A percentile compares a stretch with the other conserved stretches of the same genome.
Evolutionary conservation across 2,329 filamentous ascomycete genomes (phyloP).

Genomic region (Fusarium stilboides): DNA sequence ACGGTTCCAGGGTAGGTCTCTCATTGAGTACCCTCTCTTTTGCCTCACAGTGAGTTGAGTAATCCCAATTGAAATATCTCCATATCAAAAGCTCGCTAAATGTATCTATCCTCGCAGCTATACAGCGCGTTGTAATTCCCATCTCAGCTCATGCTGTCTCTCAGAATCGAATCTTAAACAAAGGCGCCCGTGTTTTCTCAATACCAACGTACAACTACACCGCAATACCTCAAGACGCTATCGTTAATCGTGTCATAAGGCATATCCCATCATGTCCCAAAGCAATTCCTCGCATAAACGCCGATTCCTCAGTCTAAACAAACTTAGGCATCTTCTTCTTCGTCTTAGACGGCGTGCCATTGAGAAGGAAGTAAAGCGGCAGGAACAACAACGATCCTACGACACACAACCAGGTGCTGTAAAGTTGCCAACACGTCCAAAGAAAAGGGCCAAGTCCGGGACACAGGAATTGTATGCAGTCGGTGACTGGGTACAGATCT

Average conservation of each 20-base stretch:
- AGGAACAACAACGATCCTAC: slow-evolving; percentile 65
- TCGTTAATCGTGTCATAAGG: slow-evolving; percentile 29
- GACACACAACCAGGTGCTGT: slow-evolving; percentile 76
- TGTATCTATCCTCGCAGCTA: neutral
- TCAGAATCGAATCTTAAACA: neutral
- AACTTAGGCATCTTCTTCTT: slow-evolving; percentile 34
- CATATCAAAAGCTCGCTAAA: neutral
- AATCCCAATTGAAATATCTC: neutral
- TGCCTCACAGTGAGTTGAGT: neutral
- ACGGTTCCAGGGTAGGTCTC: neutral
- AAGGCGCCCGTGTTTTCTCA: neutral
- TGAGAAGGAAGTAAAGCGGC: slow-evolving; percentile 55
- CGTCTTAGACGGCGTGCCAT: slow-evolving; percentile 35
- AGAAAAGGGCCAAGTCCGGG: slow-evolving; percentile 72
- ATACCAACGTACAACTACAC: neutral
- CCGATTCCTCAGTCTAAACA: neutral
- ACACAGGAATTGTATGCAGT: slow-evolving; percentile 80
- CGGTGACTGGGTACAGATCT: slow-evolving; percentile 84
- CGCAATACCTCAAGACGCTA: slow-evolving; percentile 8
- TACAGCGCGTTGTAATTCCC: slow-evolving; percentile 6
- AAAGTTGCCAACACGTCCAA: slow-evolving; percentile 72
- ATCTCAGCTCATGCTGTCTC: neutral
- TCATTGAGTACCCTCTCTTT: too few relatives aligned
- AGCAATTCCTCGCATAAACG: neutral
- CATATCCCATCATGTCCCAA: neutral